These are phyloP conservation scores for Alloteropsis angusta DNA, from an alignment of 202 grass and related monocot genomes.

Conservation along the genomic window DNA sequence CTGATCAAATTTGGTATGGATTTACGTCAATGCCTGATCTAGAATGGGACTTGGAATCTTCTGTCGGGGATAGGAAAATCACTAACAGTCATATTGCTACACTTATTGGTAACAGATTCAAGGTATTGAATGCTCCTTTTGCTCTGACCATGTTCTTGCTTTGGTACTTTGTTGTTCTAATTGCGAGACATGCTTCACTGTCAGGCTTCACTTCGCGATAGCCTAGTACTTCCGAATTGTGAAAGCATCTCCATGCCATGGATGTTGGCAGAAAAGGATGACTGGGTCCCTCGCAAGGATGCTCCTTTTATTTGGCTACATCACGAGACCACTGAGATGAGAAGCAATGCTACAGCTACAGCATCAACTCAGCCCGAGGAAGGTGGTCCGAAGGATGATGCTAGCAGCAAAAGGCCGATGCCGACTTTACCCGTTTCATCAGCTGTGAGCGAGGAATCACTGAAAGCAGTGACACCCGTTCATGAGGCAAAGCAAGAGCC, in stretches of 20 bases:
- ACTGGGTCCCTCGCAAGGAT: constrained; percentile 67
- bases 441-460: constrained; percentile 33
- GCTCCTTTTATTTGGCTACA: constrained; percentile 77
- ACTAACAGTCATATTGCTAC: constrained; percentile 59
- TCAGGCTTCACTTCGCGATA: constrained; percentile 68
- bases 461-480: constrained; percentile 21
- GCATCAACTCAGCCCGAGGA: constrained; percentile 32
- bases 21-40: constrained; percentile 86
- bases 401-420: constrained; percentile 22
- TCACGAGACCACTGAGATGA: constrained; percentile 41
- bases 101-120: constrained; percentile 69
- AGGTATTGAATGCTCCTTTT: constrained; percentile 39
- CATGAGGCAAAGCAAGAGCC: constrained; percentile 28
- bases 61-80: constrained; percentile 77
- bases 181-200: background rate
- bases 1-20: constrained; percentile 90
- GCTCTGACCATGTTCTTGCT: background rate
- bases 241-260: constrained; percentile 67
- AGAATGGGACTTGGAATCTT: constrained; percentile 88
- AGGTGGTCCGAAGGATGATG: constrained; percentile 21
- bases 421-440: background rate
- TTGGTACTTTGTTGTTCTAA: constrained; percentile 1
- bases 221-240: constrained; percentile 74
- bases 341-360: background rate
- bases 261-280: constrained; percentile 80